Conservation (phyloP, 495 filamentous ascomycete genomes). For the Chaetomium tenue region DNA sequence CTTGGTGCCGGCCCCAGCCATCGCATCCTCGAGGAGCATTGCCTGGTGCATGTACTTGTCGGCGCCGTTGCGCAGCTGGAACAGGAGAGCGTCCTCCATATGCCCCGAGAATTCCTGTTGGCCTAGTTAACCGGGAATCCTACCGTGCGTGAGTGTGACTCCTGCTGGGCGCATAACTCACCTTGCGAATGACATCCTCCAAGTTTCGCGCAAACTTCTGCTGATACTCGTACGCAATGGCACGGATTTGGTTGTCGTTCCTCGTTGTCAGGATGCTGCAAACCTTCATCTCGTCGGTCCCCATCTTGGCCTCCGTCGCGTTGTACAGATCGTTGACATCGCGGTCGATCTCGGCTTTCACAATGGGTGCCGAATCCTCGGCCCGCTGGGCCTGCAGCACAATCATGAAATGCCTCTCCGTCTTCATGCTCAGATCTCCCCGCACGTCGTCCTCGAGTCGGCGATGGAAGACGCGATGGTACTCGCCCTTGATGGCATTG, state of each 20-base stretch:
- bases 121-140: slow-evolving; percentile 14
- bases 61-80: slow-evolving; percentile 69
- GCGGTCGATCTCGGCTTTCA: slow-evolving; percentile 65
- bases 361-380: slow-evolving; percentile 71
- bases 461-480: slow-evolving; percentile 59
- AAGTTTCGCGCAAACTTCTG: slow-evolving; percentile 63
- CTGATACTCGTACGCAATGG: slow-evolving; percentile 70
- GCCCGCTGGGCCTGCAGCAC: slow-evolving; percentile 66
- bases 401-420: slow-evolving; percentile 73
- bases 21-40: slow-evolving; percentile 72
- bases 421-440: slow-evolving; percentile 80
- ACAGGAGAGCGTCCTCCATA: slow-evolving; percentile 82
- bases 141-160: not conserved
- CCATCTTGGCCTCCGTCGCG: slow-evolving; percentile 66
- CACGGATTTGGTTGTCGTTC: slow-evolving; percentile 76
- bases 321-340: slow-evolving; percentile 71
- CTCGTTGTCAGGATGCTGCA: slow-evolving; percentile 70
- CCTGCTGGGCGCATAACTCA: slow-evolving; percentile 28
- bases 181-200: slow-evolving; percentile 67
- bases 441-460: slow-evolving; percentile 67
- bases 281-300: slow-evolving; percentile 73
- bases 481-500: slow-evolving; percentile 72
- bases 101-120: slow-evolving; percentile 78
- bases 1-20: slow-evolving; percentile 84
- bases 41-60: slow-evolving; percentile 85